Conservation (phyloP, 805 yeast species). For the Zygosaccharomyces lentus region DNA sequence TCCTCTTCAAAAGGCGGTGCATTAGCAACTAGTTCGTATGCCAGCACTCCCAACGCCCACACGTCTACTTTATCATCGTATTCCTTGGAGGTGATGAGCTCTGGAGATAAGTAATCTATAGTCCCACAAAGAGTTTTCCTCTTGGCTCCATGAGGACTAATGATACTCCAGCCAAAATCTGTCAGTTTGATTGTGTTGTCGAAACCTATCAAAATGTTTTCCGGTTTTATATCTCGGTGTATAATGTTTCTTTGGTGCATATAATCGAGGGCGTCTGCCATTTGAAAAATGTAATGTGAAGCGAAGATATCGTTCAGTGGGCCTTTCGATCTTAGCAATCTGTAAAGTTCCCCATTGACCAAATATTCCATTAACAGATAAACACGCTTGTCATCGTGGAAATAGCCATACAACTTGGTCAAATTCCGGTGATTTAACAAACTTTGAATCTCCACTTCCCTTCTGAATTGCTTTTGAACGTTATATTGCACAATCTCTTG, state of each 20-base stretch:
- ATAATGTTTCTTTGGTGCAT: constrained; percentile 76
- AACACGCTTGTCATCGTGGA: constrained; percentile 74
- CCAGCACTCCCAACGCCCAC: constrained; percentile 88
- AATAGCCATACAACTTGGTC: constrained; percentile 77
- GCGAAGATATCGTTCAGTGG: constrained; percentile 72
- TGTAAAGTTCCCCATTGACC: constrained; percentile 81
- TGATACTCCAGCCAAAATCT: constrained; percentile 95
- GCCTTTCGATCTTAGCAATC: constrained; percentile 58
- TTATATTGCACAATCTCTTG: constrained; percentile 68
- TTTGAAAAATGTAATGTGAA: constrained; percentile 74
- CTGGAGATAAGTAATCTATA: constrained; percentile 91
- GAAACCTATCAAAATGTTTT: constrained; percentile 74
- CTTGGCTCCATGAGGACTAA: constrained; percentile 50
- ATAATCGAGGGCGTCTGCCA: constrained; percentile 72
- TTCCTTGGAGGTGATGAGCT: constrained; percentile 78
- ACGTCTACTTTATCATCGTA: constrained; percentile 78
- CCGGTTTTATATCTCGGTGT: constrained; percentile 93
- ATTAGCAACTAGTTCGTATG: constrained; percentile 84
- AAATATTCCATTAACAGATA: constrained; percentile 83
- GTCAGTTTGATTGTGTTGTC: constrained; percentile 77
- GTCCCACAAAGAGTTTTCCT: constrained; percentile 92
- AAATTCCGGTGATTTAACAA: constrained; percentile 74
- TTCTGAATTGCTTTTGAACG: constrained; percentile 77
- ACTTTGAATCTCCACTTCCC: constrained; percentile 90
- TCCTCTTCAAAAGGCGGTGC: constrained; percentile 88